These are phyloP conservation scores for Tinospora cordifolia DNA, from an alignment of 164 flowering plant genomes.

Conservation along the genomic window DNA sequence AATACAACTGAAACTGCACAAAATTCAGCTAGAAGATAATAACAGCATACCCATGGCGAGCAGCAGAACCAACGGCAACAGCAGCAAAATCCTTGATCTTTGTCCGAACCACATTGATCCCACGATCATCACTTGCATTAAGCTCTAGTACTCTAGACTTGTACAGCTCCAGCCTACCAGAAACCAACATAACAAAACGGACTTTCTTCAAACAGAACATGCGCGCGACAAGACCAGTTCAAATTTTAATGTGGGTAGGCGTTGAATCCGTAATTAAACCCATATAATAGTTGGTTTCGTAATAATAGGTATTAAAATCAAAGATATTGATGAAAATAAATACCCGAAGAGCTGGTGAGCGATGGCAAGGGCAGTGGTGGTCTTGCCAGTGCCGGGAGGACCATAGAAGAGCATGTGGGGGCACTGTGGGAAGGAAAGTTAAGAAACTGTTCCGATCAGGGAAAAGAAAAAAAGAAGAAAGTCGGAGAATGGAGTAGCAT, in stretches of 20 bases:
- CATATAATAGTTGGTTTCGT: neutral
- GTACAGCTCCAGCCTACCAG: conserved; percentile 89
- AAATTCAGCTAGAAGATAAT: neutral
- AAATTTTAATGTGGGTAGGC: neutral
- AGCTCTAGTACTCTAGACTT: conserved; percentile 90
- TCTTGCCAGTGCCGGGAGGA: conserved; percentile 98
- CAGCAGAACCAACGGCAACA: conserved; percentile 77
- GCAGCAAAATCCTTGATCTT: conserved; percentile 95
- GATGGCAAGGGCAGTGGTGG: conserved; percentile 92
- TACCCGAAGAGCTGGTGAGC: conserved; percentile 91
- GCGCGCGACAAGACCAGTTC: neutral
- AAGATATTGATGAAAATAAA: neutral
- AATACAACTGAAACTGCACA: too few relatives aligned
- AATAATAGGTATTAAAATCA: too few relatives aligned
- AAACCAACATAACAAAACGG: neutral
- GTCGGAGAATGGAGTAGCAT: neutral
- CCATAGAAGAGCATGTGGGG: conserved; percentile 98
- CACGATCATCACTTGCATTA: conserved; percentile 99
- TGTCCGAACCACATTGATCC: conserved; percentile 93
- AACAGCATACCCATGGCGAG: conserved; percentile 48
- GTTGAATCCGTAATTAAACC: neutral
- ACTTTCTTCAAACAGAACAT: neutral
- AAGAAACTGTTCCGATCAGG: too few relatives aligned
- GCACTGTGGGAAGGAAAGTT: conserved; percentile 35
- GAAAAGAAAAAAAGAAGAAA: neutral